A percentile compares a stretch with the other conserved stretches of the same genome.
These are phyloP conservation scores for Podaxis sp. DNA, from an alignment of 768 basidiomycete species.

Conservation along the genomic window DNA sequence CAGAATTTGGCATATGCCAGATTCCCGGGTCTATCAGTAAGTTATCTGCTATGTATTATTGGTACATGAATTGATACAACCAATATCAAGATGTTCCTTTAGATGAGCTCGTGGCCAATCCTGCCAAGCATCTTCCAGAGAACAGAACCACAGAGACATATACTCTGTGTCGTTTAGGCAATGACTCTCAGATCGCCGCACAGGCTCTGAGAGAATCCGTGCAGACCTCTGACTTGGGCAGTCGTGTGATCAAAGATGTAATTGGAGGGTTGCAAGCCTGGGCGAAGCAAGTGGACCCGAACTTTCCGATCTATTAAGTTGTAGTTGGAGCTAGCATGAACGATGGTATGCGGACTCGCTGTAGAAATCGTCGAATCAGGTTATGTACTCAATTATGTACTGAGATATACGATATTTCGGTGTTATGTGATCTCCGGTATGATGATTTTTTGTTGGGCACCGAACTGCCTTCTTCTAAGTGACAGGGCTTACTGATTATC, in stretches of 20 bases:
- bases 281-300: constrained; percentile 68
- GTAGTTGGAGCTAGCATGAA: background rate
- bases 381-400: too few species aligned
- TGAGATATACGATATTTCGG: too few species aligned
- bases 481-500: too few species aligned
- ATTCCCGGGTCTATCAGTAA: constrained; percentile 73
- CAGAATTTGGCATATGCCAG: constrained; percentile 85
- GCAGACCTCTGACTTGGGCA: constrained; percentile 18
- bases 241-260: constrained; percentile 55
- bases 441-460: too few species aligned
- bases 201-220: constrained; percentile 50
- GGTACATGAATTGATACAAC: constrained; percentile 21
- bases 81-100: too few species aligned
- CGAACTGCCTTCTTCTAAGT: too few species aligned
- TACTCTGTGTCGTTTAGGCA: constrained; percentile 86
- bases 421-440: too few species aligned
- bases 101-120: too few species aligned
- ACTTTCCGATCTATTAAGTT: constrained; percentile 76
- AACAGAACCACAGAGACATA: constrained; percentile 5
- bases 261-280: constrained; percentile 83
- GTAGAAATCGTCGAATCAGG: too few species aligned
- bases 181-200: constrained; percentile 92
- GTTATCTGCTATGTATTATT: constrained; percentile 24
- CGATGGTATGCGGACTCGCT: too few species aligned
- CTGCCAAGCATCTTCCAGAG: too few species aligned